Base-by-base conservation (phyloP, 441 rosid species). In the Arabidopsis hybrid region DNA sequence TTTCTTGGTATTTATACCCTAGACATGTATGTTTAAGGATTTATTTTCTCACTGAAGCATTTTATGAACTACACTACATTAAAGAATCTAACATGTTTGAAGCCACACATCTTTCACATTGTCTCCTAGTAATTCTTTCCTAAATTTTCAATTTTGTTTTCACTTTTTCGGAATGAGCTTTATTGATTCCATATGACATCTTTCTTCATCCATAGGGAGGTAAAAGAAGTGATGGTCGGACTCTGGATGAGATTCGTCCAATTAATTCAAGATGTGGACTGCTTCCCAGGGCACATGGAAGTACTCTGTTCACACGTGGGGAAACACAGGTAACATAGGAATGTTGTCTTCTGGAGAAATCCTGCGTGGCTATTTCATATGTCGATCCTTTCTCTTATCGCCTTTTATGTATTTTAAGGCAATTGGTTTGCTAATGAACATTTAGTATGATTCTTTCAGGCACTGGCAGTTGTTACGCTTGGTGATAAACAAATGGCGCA, bases 401-500 rank as follows among this genome's bases (percentile, higher is more conserved):
- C 46, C 55, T 51, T 61, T 56, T 52, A 49, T 74, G 36, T 63
- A 64, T 53, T 60, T 62, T 47, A 21, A 56, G 29, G 47, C 61
- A 38, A 18, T 65, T 50, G 11, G 56, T 51, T 49, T 0, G 10
- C 17, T 46, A 60, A 59, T 8, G 17, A 61, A 17, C 21, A 60
- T 36, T 34, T 60, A 53, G 12, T 49, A 65, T 80, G 34, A 77
- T 40, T 77, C 45, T 83, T 81, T 67, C 85, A 95, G 99, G 83
- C 99, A 67, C 73, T 95, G 70, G 99, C 97, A 29, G 98, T 93
- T 84, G 98, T 87, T 79, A 95, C 99, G 7, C 98, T 95, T 70
- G 99, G 99, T 67, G 97, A 95, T 85, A 88, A 72, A 80, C 98
- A 91, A 75, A 95, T 95, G 99, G 99, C 98, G 17, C 99, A 95